Evolutionary conservation across 208 protist species (phyloP).

Genomic region (Trypanosoma lewisi): DNA sequence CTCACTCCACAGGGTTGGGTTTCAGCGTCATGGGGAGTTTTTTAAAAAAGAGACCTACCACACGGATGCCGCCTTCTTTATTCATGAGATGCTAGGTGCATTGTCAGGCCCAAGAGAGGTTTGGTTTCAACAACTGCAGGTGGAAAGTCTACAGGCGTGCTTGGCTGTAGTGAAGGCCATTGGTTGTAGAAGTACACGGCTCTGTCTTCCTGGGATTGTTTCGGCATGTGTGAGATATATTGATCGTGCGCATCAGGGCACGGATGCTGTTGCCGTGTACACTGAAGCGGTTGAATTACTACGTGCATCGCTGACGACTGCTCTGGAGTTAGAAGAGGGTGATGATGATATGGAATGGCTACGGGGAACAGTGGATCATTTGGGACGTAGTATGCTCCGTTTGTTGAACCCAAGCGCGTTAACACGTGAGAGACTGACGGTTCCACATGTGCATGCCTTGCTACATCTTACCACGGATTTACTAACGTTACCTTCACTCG

Average conservation of each 20-base stretch:
- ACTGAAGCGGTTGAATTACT: slow-evolving; percentile 57
- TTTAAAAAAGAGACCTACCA: slow-evolving; percentile 55
- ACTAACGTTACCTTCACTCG: slow-evolving; percentile 11
- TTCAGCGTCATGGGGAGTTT: slow-evolving; percentile 32
- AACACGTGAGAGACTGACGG: neutral
- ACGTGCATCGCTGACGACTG: slow-evolving; percentile 17
- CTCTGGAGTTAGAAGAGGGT: slow-evolving; percentile 16
- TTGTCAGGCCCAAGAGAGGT: slow-evolving; percentile 65
- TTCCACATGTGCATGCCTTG: slow-evolving; percentile 14
- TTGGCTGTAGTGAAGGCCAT: slow-evolving; percentile 51
- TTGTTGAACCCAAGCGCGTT: slow-evolving; percentile 15
- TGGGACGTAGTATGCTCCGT: slow-evolving; percentile 9
- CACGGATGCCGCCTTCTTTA: slow-evolving; percentile 74
- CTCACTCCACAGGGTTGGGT: slow-evolving; percentile 51
- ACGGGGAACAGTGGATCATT: slow-evolving; percentile 14
- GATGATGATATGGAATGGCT: slow-evolving; percentile 26
- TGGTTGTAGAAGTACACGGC: slow-evolving; percentile 48
- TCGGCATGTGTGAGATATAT: slow-evolving; percentile 73
- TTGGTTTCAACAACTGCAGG: slow-evolving; percentile 79
- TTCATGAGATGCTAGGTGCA: slow-evolving; percentile 75
- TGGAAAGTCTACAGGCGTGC: slow-evolving; percentile 62
- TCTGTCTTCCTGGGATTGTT: slow-evolving; percentile 75
- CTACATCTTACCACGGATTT: slow-evolving; percentile 14
- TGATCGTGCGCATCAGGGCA: slow-evolving; percentile 58
- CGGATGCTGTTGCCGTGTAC: slow-evolving; percentile 61